Conservation (phyloP, 192 early-diverging fungal species). For the Linnemannia hyalina region DNA sequence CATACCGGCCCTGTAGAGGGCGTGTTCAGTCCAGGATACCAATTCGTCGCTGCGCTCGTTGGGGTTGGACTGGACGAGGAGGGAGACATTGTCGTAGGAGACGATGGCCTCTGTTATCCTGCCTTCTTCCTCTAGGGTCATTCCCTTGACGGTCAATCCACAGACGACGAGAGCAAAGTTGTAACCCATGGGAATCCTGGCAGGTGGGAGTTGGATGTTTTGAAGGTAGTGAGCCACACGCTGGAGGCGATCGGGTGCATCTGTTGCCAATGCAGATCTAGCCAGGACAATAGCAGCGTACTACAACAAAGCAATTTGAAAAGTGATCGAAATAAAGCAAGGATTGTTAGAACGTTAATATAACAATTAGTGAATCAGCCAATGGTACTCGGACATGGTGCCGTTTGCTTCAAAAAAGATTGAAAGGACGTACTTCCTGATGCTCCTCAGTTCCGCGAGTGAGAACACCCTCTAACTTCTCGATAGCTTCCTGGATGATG, state of each 20-base stretch:
- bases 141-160: conserved; percentile 73
- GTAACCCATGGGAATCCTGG: conserved; percentile 65
- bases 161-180: conserved; percentile 72
- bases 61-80: conserved; percentile 59
- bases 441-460: conserved; percentile 24
- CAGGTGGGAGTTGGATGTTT: conserved; percentile 57
- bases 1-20: conserved; percentile 77
- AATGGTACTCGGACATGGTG: not conserved
- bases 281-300: conserved; percentile 51
- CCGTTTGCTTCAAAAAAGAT: not conserved
- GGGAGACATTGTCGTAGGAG: conserved; percentile 66
- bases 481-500: conserved; percentile 16
- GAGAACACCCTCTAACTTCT: conserved; percentile 26
- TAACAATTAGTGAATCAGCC: not conserved
- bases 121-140: conserved; percentile 61
- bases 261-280: conserved; percentile 44
- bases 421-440: conserved; percentile 13
- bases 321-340: not conserved
- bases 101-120: conserved; percentile 62
- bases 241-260: conserved; percentile 47
- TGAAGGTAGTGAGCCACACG: conserved; percentile 52
- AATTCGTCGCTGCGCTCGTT: conserved; percentile 66
- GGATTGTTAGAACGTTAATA: not conserved
- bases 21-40: conserved; percentile 77
- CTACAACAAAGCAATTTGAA: conserved; percentile 4